phyloP scores from a whole-genome alignment of 306 rosid genomes.

The Prunus armeniaca region DNA sequence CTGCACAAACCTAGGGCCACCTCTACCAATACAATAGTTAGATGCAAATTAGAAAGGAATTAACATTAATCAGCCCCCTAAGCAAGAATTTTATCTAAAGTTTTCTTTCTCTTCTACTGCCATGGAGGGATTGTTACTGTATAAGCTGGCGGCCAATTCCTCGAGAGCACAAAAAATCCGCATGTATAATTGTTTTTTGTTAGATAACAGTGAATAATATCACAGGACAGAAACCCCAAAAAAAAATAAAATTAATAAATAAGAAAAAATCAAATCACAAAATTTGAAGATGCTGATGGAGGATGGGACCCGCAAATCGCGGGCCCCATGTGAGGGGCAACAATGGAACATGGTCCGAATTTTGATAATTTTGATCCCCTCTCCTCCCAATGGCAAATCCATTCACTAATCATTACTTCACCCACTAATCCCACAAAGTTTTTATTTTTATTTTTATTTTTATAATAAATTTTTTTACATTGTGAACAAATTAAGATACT shows the following conservation, averaged over 20 bases:
- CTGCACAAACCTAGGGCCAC: no score
- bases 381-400: slow-evolving; percentile 18
- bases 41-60: no score
- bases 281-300: slow-evolving; percentile 5
- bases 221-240: neutral
- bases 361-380: slow-evolving; percentile 37
- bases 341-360: slow-evolving; percentile 57
- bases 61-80: no score
- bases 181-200: neutral
- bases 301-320: slow-evolving; percentile 7
- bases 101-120: neutral
- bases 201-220: neutral
- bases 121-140: neutral
- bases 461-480: no score
- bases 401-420: slow-evolving; percentile 60
- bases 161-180: neutral
- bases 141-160: neutral
- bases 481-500: neutral
- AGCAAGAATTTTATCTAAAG: no score
- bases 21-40: no score
- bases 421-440: slow-evolving; percentile 46
- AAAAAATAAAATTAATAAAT: neutral
- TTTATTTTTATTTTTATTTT: no score
- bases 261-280: neutral
- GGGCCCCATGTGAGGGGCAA: slow-evolving; percentile 58